Percentiles rank a stretch among this genome's conserved stretches.
These are phyloP conservation scores for Phaseolus lunatus DNA, from an alignment of 306 rosid genomes.

Conservation along the genomic window DNA sequence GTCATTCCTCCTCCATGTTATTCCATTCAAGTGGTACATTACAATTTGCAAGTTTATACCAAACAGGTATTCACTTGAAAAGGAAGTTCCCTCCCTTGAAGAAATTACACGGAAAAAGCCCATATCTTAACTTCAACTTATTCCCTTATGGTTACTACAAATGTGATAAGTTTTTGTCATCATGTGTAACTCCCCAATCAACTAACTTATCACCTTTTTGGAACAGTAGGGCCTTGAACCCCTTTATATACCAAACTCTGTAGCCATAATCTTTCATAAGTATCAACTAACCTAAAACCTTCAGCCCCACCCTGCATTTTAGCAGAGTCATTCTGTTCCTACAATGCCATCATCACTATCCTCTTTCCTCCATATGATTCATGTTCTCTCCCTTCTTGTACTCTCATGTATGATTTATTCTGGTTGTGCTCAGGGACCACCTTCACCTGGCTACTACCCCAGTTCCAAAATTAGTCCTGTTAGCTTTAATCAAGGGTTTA, in stretches of 20 bases:
- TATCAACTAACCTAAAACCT: slow-evolving; percentile 43
- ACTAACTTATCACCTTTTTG: slow-evolving; percentile 61
- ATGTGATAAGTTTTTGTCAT: slow-evolving; percentile 50
- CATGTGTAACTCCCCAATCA: slow-evolving; percentile 55
- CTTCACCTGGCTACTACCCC: slow-evolving; percentile 87
- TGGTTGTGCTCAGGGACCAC: slow-evolving; percentile 70
- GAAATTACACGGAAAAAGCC: slow-evolving; percentile 18
- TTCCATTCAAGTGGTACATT: slow-evolving; percentile 21
- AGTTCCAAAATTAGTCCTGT: slow-evolving; percentile 65
- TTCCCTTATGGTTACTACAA: slow-evolving; percentile 31
- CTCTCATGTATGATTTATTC: slow-evolving; percentile 46
- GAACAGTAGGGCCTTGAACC: slow-evolving; percentile 51
- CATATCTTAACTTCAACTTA: slow-evolving; percentile 32
- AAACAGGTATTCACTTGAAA: slow-evolving; percentile 27
- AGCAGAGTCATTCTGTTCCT: slow-evolving; percentile 56
- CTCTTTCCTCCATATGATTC: slow-evolving; percentile 49
- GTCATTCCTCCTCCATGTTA: slow-evolving; percentile 30
- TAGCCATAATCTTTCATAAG: slow-evolving; percentile 45
- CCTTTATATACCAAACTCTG: slow-evolving; percentile 56
- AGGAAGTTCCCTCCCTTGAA: slow-evolving; percentile 29
- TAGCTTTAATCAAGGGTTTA: slow-evolving; percentile 64
- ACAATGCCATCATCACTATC: slow-evolving; percentile 53
- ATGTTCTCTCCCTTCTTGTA: slow-evolving; percentile 48
- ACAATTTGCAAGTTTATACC: slow-evolving; percentile 29
- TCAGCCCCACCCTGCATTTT: slow-evolving; percentile 50